Base-by-base conservation (phyloP, 306 rosid genomes). In the Lathyrus tuberosus region DNA sequence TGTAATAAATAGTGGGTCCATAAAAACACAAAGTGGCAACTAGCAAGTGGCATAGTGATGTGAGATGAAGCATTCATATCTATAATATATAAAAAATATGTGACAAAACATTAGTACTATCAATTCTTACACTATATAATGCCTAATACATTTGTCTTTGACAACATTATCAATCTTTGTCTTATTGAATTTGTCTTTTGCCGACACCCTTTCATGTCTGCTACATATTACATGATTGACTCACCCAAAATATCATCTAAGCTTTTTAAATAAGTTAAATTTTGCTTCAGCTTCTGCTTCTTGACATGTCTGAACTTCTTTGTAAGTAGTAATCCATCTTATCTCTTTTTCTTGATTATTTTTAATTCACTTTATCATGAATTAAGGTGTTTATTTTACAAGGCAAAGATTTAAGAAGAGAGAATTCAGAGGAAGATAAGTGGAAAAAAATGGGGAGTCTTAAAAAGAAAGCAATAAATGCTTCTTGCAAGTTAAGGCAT, bases 391-490 rank as follows among this genome's bases (percentile, higher is more conserved):
- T 56, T 64, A 10, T 65, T 11, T 13, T 60, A 2, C 47, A 62
- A 92, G 98, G 89, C 28, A 81, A 81, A 7, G 90, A 86, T 16
- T 95, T 85, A 48, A 83, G 85, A 22, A 86, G 80, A 83, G 87
- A 87, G 66, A 84, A 69, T 58, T 87, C 92, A 0, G 96, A 89
- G 81, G 95, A 89, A 33, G 96, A 92, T 15, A 80, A 84, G 77
- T 70, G 84, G 71, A 81, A 83, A 2, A 81, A 79, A 73, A 89
- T 87, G 37, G 89, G 80, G 57, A 87, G 67, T 51, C 67, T 92
- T 67, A 92, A 80, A 75, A 92, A 89, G 86, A 87, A 83, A 76
- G 98, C 98, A 53, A 58, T 84, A 54, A 80, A 81, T 66, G 97
- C 95, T 1, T 92, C 97, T 2, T 81, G 83, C 75, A 87, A 82